Evolutionary conservation across 2,329 filamentous ascomycete species (phyloP), one percentile per base, ranked within the genome.

Genomic region (Epichloe hybrida): DNA sequence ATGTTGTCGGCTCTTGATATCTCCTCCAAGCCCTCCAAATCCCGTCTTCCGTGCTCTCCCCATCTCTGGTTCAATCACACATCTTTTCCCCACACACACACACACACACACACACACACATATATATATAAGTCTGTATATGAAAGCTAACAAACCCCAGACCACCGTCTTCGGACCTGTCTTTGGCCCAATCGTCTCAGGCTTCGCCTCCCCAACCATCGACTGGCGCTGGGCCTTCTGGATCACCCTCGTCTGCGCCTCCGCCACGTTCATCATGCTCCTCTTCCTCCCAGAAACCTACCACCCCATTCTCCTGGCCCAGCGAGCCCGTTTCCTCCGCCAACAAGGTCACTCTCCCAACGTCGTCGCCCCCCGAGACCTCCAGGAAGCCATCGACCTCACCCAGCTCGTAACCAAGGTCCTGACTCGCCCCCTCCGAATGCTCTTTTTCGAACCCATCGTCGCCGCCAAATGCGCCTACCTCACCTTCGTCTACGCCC

Each of bases 141-240:
- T 31, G 9, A 23, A 34, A 27, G 21, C 47, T 51, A 46, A 50
- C 43, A 40, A 5, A 12, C 4, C 3, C 27, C 54, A 78, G 74
- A 72, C 74, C 13, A 87, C 83, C 3, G 74, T 78, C 0, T 79
- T 79, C 43, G 84, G 84, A 0, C 83, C 81, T 0, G 71, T 86
- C n/a, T 64, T 82, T 2, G 79, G 80, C 1, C 83, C 83, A 3
- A 76, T 83, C 15, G 72, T 83, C 21, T 80, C 79, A 0, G 83
- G 82, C 9, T 86, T 76, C 64, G 74, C 78, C 39, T 70, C 77
- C 1, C 61, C 70, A 1, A 72, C 70, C 1, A 73, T 84, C 27
- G 76, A 75, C 27, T 87, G 83, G 84, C 73, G 79, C 41, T 87
- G 83, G 84, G 67, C 75, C 1, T 86, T 86, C 59, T 86, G 83